Percentiles rank a stretch among this genome's conserved stretches.
Conservation (phyloP, 2,329 filamentous ascomycete species). For the Penicillium brasilianum region DNA sequence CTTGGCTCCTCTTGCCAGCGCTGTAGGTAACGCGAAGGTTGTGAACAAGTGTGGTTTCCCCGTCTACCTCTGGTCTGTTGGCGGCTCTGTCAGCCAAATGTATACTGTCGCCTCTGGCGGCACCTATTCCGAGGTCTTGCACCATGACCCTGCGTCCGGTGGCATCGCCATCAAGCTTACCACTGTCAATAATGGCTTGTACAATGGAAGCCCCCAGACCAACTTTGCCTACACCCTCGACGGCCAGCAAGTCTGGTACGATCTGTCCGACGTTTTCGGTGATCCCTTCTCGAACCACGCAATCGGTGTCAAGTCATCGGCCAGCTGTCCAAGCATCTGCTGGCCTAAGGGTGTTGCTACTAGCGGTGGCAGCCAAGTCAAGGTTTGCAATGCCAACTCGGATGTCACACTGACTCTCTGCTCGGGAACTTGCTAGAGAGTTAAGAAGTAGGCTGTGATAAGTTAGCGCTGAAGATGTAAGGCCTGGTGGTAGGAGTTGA, state of each 20-base stretch:
- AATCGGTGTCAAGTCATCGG: slow-evolving; percentile 40
- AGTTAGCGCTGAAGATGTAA: not conserved
- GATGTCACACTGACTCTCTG: slow-evolving; percentile 41
- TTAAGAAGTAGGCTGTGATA: not conserved
- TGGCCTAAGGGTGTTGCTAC: slow-evolving; percentile 41
- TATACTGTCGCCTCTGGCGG: slow-evolving; percentile 33
- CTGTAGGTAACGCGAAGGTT: slow-evolving; percentile 46
- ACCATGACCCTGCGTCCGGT: slow-evolving; percentile 40
- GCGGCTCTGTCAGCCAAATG: slow-evolving; percentile 37
- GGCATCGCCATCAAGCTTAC: slow-evolving; percentile 53
- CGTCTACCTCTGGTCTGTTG: slow-evolving; percentile 49
- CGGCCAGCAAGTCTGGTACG: slow-evolving; percentile 44
- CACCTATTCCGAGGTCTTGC: slow-evolving; percentile 44
- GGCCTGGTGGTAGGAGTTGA: not conserved
- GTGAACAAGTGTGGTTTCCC: slow-evolving; percentile 45
- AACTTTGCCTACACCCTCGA: slow-evolving; percentile 50
- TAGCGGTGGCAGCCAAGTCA: slow-evolving; percentile 37
- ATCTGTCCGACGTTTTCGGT: slow-evolving; percentile 52
- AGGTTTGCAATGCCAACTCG: slow-evolving; percentile 34
- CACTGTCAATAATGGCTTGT: slow-evolving; percentile 40
- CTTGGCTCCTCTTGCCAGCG: slow-evolving; percentile 39
- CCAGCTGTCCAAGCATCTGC: slow-evolving; percentile 39
- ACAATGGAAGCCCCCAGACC: slow-evolving; percentile 42
- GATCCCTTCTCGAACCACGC: slow-evolving; percentile 45
- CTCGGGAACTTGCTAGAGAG: slow-evolving; percentile 30